A percentile compares a stretch with the other conserved stretches of the same genome.
phyloP scores from a whole-genome alignment of 495 filamentous ascomycete genomes.

The Peziza echinospora region DNA sequence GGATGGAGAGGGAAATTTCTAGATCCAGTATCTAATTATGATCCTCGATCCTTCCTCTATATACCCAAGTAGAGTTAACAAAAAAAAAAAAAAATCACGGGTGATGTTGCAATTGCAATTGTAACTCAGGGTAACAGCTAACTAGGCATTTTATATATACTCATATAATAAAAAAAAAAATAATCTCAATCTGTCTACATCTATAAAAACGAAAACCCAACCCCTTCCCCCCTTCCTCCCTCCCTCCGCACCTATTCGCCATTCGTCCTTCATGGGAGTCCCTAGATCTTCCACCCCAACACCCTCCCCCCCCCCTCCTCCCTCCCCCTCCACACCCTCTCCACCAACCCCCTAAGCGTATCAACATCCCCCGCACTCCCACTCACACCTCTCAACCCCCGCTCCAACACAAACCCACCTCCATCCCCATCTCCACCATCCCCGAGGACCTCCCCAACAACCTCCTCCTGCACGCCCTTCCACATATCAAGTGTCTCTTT shows the following conservation, averaged over 20 bases:
- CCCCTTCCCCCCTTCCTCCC: neutral
- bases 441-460: constrained; percentile 14
- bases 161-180: too few species aligned
- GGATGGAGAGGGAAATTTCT: too few species aligned
- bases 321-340: constrained; percentile 8
- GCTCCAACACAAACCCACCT: neutral
- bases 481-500: constrained; percentile 2
- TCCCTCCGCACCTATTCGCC: too few species aligned
- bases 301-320: constrained; percentile 4
- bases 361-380: neutral
- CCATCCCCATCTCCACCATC: constrained; percentile 7
- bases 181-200: too few species aligned
- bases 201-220: neutral
- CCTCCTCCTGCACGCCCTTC: constrained; percentile 7
- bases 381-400: constrained; percentile 8
- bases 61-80: too few species aligned
- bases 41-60: too few species aligned
- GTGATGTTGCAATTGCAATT: too few species aligned
- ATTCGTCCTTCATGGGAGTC: too few species aligned
- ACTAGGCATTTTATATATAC: too few species aligned
- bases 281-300: neutral
- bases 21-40: too few species aligned
- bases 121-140: too few species aligned
- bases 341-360: constrained; percentile 10
- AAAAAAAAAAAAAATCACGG: too few species aligned